Evolutionary conservation across 192 early-diverging fungal species (phyloP).

Genomic region (Rhizophagus prolifer): DNA sequence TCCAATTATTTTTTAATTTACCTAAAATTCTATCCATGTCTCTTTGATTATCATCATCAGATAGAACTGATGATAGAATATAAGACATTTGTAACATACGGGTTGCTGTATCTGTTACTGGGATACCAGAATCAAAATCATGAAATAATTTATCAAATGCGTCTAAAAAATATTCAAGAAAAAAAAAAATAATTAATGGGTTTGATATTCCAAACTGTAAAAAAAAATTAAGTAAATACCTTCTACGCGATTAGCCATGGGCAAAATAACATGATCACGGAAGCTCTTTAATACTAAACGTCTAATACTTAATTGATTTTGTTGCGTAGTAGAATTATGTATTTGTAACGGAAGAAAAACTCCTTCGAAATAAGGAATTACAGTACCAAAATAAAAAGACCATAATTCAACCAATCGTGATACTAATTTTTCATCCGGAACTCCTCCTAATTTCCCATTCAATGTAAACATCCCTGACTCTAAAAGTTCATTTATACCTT

Average conservation of each 20-base stretch:
- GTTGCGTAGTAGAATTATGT: slow-evolving; percentile 20
- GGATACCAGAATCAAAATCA: slow-evolving; percentile 64
- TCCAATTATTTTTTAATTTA: slow-evolving; percentile 54
- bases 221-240: slow-evolving; percentile 42
- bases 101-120: slow-evolving; percentile 61
- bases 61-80: slow-evolving; percentile 55
- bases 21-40: slow-evolving; percentile 53
- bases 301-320: slow-evolving; percentile 41
- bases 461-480: slow-evolving; percentile 65
- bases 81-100: slow-evolving; percentile 74
- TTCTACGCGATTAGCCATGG: slow-evolving; percentile 59
- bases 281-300: slow-evolving; percentile 63
- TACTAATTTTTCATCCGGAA: slow-evolving; percentile 64
- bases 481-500: slow-evolving; percentile 60
- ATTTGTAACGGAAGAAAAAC: slow-evolving; percentile 76
- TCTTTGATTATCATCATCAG: slow-evolving; percentile 46
- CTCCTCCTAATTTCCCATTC: slow-evolving; percentile 63
- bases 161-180: slow-evolving; percentile 38
- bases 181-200: background rate
- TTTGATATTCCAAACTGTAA: background rate
- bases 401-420: slow-evolving; percentile 73
- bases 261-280: slow-evolving; percentile 65
- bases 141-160: slow-evolving; percentile 61
- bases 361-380: slow-evolving; percentile 82
- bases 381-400: slow-evolving; percentile 79